phyloP scores from a whole-genome alignment of 2,329 filamentous ascomycete genomes.

The Elsinoe fawcettii region DNA sequence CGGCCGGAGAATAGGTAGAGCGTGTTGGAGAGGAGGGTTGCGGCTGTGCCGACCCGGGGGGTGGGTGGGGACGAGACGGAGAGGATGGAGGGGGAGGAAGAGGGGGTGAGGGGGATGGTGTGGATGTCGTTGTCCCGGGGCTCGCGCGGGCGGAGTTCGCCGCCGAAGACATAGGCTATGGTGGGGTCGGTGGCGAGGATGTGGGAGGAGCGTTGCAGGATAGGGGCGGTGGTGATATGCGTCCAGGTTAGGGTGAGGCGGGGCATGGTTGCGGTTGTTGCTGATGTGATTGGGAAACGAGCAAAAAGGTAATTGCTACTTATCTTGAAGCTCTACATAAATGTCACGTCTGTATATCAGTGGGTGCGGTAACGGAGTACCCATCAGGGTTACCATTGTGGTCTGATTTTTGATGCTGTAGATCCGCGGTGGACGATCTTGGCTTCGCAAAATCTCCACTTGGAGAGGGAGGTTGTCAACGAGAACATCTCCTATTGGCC shows the following conservation, averaged over 20 bases:
- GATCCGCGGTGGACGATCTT: background rate
- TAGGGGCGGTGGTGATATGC: conserved; percentile 28
- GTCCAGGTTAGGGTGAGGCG: conserved; percentile 28
- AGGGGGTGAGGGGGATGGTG: conserved; percentile 12
- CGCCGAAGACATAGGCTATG: conserved; percentile 66
- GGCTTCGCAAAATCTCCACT: conserved; percentile 3
- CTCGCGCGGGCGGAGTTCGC: conserved; percentile 58
- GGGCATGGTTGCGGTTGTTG: background rate
- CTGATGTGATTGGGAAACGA: background rate
- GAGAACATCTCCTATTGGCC: background rate
- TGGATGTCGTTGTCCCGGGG: conserved; percentile 68
- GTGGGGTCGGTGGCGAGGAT: conserved; percentile 47
- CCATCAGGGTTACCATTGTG: background rate
- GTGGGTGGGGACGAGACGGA: conserved; percentile 42
- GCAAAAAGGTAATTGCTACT: background rate
- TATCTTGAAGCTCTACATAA: background rate
- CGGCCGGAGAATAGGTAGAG: conserved; percentile 79
- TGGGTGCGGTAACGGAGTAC: background rate
- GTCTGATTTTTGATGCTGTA: background rate
- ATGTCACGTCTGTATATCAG: background rate
- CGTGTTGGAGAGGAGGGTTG: conserved; percentile 57
- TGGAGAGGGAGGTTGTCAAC: background rate
- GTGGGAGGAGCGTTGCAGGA: conserved; percentile 66
- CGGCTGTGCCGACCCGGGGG: conserved; percentile 65
- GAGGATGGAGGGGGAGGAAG: conserved; percentile 15